Evolutionary conservation across 805 yeast species (phyloP).

Genomic region (Hanseniaspora meyeri): DNA sequence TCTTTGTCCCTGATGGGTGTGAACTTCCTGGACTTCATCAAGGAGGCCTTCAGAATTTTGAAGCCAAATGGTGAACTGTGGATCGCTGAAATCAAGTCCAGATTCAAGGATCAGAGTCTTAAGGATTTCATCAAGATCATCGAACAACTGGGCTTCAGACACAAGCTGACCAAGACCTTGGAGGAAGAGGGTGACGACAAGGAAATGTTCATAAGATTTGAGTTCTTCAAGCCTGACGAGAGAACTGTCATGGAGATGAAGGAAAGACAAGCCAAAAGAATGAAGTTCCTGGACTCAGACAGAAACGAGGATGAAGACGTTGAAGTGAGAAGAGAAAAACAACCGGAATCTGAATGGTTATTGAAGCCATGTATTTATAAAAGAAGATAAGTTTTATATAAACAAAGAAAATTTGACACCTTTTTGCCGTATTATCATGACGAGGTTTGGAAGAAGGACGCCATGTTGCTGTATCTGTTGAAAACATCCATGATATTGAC

Average conservation of each 20-base stretch:
- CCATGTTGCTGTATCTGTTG: not conserved
- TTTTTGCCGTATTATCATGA: no score
- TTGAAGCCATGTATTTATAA: slow-evolving; percentile 94
- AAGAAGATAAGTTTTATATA: slow-evolving; percentile 14
- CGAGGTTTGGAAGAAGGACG: slow-evolving; percentile 7
- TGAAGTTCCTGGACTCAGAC: slow-evolving; percentile 60
- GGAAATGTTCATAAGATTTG: slow-evolving; percentile 90
- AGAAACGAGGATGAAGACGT: slow-evolving; percentile 45
- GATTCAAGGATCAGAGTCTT: slow-evolving; percentile 67
- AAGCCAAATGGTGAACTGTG: slow-evolving; percentile 89
- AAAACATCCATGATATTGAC: slow-evolving; percentile 14
- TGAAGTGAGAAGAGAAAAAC: slow-evolving; percentile 39
- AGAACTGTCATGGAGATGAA: slow-evolving; percentile 52
- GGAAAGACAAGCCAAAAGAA: slow-evolving; percentile 48
- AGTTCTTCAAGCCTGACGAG: slow-evolving; percentile 75
- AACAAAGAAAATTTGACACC: no score
- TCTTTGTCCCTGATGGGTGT: slow-evolving; percentile 97
- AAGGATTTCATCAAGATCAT: slow-evolving; percentile 70
- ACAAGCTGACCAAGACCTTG: slow-evolving; percentile 58
- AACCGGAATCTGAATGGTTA: slow-evolving; percentile 76
- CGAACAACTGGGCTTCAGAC: slow-evolving; percentile 72
- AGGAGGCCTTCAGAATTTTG: slow-evolving; percentile 77
- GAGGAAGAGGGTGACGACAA: slow-evolving; percentile 39
- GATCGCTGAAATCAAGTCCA: slow-evolving; percentile 94
- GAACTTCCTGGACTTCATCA: slow-evolving; percentile 79